Percentiles rank a stretch among this genome's conserved stretches.
phyloP scores from a whole-genome alignment of 768 basidiomycete genomes.

The Omphalotus guepiniiformis region DNA sequence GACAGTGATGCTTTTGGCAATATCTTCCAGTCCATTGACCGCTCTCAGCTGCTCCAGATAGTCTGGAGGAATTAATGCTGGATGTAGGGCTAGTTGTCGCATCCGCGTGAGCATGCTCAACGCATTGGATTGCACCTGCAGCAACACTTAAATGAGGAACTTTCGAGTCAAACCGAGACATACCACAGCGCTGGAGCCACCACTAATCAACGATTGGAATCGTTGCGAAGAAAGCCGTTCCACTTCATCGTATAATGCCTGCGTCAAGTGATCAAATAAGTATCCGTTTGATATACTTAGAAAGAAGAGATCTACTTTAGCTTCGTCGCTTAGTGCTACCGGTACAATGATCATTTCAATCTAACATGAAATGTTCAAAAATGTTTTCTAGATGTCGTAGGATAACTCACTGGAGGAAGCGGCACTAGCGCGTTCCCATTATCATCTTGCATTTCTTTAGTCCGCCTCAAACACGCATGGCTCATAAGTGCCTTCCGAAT shows the following conservation, averaged over 20 bases:
- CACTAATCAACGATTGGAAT: slow-evolving; percentile 52
- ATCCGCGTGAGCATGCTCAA: slow-evolving; percentile 83
- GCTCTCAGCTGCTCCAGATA: slow-evolving; percentile 63
- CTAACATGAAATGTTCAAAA: slow-evolving; percentile 26
- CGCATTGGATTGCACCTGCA: slow-evolving; percentile 63
- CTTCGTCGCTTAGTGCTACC: slow-evolving; percentile 59
- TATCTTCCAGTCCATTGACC: slow-evolving; percentile 30
- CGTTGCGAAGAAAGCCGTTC: slow-evolving; percentile 59
- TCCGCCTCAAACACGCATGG: slow-evolving; percentile 74
- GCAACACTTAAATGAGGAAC: not conserved
- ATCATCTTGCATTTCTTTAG: slow-evolving; percentile 89
- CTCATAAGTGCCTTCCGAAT: slow-evolving; percentile 57
- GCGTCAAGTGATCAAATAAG: not conserved
- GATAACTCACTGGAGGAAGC: slow-evolving; percentile 57
- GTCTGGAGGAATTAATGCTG: slow-evolving; percentile 64
- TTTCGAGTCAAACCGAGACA: slow-evolving; percentile 8
- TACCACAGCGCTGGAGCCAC: slow-evolving; percentile 40
- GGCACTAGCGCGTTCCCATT: slow-evolving; percentile 69
- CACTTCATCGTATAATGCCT: slow-evolving; percentile 68
- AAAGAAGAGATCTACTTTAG: slow-evolving; percentile 41
- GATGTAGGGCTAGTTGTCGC: slow-evolving; percentile 78
- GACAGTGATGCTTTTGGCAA: slow-evolving; percentile 32
- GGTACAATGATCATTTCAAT: slow-evolving; percentile 77
- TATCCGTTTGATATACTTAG: no score
- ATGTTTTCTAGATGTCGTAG: not conserved